These are phyloP conservation scores for Penicillium bovifimosum DNA, from an alignment of 495 filamentous ascomycete species.

Conservation along the genomic window DNA sequence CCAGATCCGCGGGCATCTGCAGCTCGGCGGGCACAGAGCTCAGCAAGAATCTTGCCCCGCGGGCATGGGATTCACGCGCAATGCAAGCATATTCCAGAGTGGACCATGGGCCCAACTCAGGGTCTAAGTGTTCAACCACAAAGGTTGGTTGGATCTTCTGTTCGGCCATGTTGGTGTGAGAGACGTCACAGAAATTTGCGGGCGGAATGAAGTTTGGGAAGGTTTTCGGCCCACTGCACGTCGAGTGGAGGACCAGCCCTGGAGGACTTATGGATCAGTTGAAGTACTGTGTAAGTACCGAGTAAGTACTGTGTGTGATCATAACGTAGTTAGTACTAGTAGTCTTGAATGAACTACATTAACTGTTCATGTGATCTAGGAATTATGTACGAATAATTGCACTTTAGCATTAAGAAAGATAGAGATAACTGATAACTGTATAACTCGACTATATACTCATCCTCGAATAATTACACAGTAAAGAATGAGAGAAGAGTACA, in stretches of 20 bases:
- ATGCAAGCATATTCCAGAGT: constrained; percentile 84
- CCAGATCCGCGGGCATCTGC: constrained; percentile 59
- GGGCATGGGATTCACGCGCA: constrained; percentile 65
- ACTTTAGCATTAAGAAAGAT: no score
- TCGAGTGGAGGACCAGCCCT: not conserved
- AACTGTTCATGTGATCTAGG: no score
- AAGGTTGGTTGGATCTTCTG: constrained; percentile 53
- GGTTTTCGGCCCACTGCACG: constrained; percentile 7
- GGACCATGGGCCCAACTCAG: constrained; percentile 92
- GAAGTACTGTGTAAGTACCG: no score
- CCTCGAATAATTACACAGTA: not conserved
- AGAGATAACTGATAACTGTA: no score
- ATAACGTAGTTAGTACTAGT: no score
- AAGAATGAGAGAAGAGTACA: no score
- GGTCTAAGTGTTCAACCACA: constrained; percentile 89
- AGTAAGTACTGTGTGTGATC: no score
- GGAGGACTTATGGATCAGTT: not conserved
- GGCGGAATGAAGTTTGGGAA: not conserved
- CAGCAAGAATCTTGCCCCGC: constrained; percentile 68
- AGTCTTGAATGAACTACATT: no score
- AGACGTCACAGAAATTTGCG: not conserved
- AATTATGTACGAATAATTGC: no score
- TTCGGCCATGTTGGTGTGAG: constrained; percentile 16
- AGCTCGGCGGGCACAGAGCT: constrained; percentile 72
- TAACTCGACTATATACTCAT: no score